Conservation (phyloP, 768 basidiomycete genomes). For the Podaxis rugospora region DNA sequence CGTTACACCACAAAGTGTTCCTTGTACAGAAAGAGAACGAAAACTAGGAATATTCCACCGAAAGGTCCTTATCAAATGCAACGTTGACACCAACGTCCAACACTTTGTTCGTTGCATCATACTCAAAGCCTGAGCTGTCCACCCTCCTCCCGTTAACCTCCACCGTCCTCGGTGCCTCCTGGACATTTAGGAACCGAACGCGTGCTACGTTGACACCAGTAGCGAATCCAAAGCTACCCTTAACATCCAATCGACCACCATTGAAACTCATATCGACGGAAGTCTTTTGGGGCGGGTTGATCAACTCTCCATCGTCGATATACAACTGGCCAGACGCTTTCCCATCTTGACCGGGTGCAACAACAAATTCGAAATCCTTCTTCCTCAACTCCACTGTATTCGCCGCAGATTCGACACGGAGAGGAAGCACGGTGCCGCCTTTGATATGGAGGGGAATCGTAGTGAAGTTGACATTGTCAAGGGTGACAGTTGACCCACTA, state of each 20-base stretch:
- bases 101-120: conserved; percentile 36
- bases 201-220: conserved; percentile 32
- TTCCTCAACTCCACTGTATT: conserved; percentile 53
- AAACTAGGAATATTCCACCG: conserved; percentile 6
- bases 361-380: conserved; percentile 57
- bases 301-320: conserved; percentile 61
- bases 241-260: conserved; percentile 26
- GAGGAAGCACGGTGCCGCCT: conserved; percentile 54
- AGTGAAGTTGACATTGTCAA: conserved; percentile 46
- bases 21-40: conserved; percentile 24
- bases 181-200: conserved; percentile 35
- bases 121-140: conserved; percentile 19
- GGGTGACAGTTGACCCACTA: conserved; percentile 37
- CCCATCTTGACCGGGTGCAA: conserved; percentile 54
- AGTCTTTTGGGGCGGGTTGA: conserved; percentile 28
- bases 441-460: conserved; percentile 61
- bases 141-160: conserved; percentile 24
- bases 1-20: conserved; percentile 57
- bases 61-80: conserved; percentile 18
- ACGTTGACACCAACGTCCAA: conserved; percentile 38
- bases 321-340: conserved; percentile 51
- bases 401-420: conserved; percentile 52
- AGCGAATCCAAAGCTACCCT: conserved; percentile 32
- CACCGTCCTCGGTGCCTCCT: conserved; percentile 24
- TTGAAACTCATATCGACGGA: conserved; percentile 28